These are phyloP conservation scores for Panicum virgatum DNA, from an alignment of 202 grass and related monocot species.

Conservation along the genomic window DNA sequence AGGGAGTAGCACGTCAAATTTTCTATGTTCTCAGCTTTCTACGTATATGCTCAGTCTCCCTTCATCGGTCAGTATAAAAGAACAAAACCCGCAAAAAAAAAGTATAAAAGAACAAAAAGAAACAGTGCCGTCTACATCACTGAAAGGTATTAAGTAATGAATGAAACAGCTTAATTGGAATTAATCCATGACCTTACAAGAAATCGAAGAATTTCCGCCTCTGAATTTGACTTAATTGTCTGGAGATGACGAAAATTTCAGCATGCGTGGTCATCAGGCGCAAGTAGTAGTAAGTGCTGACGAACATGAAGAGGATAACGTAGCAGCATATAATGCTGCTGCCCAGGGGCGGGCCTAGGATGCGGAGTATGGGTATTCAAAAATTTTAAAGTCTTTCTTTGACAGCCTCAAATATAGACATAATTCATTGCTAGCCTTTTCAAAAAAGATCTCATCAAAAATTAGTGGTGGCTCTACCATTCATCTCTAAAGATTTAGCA, in stretches of 20 bases:
- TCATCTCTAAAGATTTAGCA: too few species aligned
- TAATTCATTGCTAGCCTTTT: too few species aligned
- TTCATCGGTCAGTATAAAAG: background rate
- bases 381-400: too few species aligned
- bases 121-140: background rate
- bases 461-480: too few species aligned
- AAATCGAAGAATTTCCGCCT: background rate
- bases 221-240: constrained; percentile 1
- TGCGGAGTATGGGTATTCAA: too few species aligned
- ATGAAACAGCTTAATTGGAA: background rate
- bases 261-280: background rate
- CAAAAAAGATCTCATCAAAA: too few species aligned
- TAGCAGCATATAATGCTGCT: background rate
- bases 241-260: background rate
- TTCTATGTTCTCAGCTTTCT: background rate
- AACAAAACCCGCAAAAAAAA: too few species aligned
- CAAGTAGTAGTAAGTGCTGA: constrained; percentile 18
- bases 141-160: background rate
- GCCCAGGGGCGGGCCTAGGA: too few species aligned
- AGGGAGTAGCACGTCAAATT: background rate
- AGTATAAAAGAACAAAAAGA: too few species aligned
- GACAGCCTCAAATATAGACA: too few species aligned
- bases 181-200: background rate
- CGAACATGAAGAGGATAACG: background rate
- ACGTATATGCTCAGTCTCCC: background rate